These are phyloP conservation scores for Cryptosporidium bovis DNA, from an alignment of 169 alveolate genomes.

Conservation along the genomic window DNA sequence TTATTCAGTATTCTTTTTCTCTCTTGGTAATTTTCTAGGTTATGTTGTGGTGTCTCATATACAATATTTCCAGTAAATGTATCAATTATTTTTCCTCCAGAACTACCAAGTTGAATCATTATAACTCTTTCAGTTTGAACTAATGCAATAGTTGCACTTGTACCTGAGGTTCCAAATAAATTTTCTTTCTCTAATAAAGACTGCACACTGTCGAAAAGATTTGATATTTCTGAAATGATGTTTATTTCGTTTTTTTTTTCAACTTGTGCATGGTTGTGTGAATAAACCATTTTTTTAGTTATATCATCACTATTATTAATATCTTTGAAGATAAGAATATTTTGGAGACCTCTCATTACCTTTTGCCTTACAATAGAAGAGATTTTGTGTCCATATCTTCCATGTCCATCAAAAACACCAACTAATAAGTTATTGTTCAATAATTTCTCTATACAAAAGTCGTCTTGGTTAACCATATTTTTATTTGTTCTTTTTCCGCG, in stretches of 20 bases:
- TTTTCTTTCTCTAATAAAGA: conserved; percentile 32
- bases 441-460: conserved; percentile 34
- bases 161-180: conserved; percentile 60
- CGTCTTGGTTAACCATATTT: conserved; percentile 69
- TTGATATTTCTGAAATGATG: background rate
- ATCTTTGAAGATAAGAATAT: conserved; percentile 1
- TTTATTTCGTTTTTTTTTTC: background rate
- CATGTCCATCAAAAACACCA: conserved; percentile 72
- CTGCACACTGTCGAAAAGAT: conserved; percentile 32
- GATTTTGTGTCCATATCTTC: conserved; percentile 62
- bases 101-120: conserved; percentile 65
- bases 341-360: conserved; percentile 25
- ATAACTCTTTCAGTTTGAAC: conserved; percentile 16
- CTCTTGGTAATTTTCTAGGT: conserved; percentile 13
- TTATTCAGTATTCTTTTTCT: conserved; percentile 19
- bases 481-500: conserved; percentile 46
- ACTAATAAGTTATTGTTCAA: conserved; percentile 7
- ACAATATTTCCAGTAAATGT: conserved; percentile 17
- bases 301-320: background rate
- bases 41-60: conserved; percentile 40
- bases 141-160: conserved; percentile 56
- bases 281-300: background rate
- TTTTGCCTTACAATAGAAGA: conserved; percentile 66
- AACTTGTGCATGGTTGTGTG: background rate
- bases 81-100: conserved; percentile 34